phyloP scores from a whole-genome alignment of 257 asterid genomes.

The Solanum etuberosum region DNA sequence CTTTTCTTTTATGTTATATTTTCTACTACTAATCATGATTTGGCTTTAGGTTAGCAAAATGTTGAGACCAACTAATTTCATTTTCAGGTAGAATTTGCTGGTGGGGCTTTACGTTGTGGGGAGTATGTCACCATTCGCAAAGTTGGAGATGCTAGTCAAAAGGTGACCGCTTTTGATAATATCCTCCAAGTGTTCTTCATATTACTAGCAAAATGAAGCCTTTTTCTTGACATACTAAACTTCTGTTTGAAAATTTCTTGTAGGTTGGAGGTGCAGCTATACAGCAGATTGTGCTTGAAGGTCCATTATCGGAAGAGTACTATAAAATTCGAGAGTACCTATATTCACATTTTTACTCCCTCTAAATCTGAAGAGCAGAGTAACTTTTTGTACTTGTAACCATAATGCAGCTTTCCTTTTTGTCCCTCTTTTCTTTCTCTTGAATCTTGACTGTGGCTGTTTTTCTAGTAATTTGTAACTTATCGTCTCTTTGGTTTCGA shows the following conservation, averaged over 20 bases:
- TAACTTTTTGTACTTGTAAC: not conserved
- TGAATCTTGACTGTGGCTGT: not conserved
- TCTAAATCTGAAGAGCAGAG: conserved; percentile 15
- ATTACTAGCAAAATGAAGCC: not conserved
- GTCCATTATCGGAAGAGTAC: conserved; percentile 90
- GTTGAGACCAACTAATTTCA: not conserved
- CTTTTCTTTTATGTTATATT: not conserved
- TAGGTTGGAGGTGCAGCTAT: conserved; percentile 69
- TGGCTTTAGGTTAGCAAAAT: not conserved
- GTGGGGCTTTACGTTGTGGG: conserved; percentile 90
- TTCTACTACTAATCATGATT: not conserved
- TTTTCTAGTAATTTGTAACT: not conserved
- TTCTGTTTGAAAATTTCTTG: conserved; percentile 1
- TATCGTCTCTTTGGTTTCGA: not conserved
- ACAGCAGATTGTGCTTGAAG: conserved; percentile 90
- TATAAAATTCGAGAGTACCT: conserved; percentile 71
- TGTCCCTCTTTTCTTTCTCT: not conserved
- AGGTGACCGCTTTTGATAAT: conserved; percentile 29
- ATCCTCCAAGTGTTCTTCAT: not conserved
- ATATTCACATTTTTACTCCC: conserved; percentile 77
- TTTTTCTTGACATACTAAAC: not conserved
- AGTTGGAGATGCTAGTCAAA: conserved; percentile 90
- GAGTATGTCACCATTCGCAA: conserved; percentile 85
- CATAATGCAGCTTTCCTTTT: not conserved
- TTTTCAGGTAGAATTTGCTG: conserved; percentile 73